Conservation (phyloP, 1,139 yeast species). For the Yamadazyma buinensis region DNA sequence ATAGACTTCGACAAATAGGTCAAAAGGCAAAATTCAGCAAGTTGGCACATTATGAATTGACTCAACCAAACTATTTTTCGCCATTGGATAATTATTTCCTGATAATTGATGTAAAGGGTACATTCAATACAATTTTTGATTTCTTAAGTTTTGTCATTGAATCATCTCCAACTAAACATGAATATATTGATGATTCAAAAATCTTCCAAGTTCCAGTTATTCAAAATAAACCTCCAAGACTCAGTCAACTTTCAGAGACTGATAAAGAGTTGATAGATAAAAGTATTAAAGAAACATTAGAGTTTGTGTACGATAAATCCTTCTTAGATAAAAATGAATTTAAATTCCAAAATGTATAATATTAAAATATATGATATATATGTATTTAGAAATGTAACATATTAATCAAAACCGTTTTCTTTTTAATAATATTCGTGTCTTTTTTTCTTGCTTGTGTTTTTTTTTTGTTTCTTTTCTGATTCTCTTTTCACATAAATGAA, state of each 20-base stretch:
- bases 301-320: slow-evolving; percentile 13
- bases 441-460: no score
- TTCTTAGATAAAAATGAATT: slow-evolving; percentile 6
- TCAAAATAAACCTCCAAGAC: slow-evolving; percentile 24
- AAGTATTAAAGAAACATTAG: slow-evolving; percentile 14
- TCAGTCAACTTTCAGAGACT: slow-evolving; percentile 20
- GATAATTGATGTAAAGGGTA: slow-evolving; percentile 11
- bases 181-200: slow-evolving; percentile 14
- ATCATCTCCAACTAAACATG: slow-evolving; percentile 5
- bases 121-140: slow-evolving; percentile 9
- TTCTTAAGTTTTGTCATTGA: slow-evolving; percentile 13
- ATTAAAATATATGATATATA: background rate
- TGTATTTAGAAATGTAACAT: background rate
- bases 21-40: slow-evolving; percentile 19
- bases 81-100: slow-evolving; percentile 5
- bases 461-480: background rate
- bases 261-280: slow-evolving; percentile 15
- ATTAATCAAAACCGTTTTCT: background rate
- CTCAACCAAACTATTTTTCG: slow-evolving; percentile 8
- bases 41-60: slow-evolving; percentile 11
- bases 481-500: no score
- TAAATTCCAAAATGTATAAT: slow-evolving; percentile 2
- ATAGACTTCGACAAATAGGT: slow-evolving; percentile 10
- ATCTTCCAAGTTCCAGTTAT: slow-evolving; percentile 19
- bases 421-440: no score